phyloP scores from a whole-genome alignment of 108 stramenopile genomes.

The Poteriospumella lacustris region DNA sequence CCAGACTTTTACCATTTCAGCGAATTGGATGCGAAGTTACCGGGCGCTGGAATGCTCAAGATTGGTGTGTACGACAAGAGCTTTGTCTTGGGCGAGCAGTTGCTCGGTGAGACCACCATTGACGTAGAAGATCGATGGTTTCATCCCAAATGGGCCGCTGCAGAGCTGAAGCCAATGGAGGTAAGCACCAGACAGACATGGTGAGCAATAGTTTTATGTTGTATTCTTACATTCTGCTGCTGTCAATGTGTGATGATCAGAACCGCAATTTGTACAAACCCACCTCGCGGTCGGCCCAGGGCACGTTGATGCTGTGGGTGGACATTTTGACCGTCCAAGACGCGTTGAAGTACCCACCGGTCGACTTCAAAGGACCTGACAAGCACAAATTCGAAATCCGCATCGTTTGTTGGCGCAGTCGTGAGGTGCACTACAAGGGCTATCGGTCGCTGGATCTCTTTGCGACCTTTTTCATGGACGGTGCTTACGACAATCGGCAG shows the following conservation, averaged over 20 bases:
- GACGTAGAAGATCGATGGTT: background rate
- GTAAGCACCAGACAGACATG: background rate
- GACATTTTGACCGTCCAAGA: background rate
- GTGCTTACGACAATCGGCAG: background rate
- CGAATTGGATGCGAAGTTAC: background rate
- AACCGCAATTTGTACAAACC: background rate
- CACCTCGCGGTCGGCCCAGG: background rate
- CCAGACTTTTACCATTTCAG: background rate
- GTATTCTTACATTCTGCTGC: too few relatives aligned
- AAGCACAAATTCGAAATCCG: background rate
- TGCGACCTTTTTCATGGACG: background rate
- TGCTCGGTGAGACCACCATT: background rate
- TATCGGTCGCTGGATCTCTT: background rate
- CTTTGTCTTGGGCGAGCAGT: background rate
- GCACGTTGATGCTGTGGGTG: background rate
- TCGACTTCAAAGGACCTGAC: background rate
- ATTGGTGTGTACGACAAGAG: background rate
- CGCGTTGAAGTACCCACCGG: background rate
- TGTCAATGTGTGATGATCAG: background rate
- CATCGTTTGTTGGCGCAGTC: background rate
- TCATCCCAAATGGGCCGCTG: background rate
- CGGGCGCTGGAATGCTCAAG: background rate
- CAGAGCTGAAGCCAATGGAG: background rate
- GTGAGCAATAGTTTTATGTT: too few relatives aligned
- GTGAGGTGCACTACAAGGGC: background rate